Evolutionary conservation across 2,329 filamentous ascomycete genomes (phyloP), one percentile per base, ranked within the genome.

Genomic region (Blastomyces emzantsi): DNA sequence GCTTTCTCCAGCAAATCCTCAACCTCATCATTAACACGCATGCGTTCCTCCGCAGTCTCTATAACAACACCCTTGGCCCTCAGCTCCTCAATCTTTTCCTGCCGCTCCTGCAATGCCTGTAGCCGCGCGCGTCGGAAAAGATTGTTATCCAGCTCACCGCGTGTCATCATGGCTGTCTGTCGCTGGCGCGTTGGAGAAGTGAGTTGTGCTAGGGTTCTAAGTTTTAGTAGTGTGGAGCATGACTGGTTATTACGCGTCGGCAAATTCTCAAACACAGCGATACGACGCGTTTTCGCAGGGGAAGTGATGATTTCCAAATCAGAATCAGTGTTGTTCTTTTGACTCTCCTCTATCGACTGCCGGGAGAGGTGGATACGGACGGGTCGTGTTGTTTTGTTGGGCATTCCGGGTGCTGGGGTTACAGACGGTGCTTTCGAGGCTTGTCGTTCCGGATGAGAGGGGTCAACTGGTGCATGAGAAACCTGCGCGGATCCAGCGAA

Each of bases 1-100:
- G 92, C 93, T 70, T 88, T 92, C 58, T 93, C 88, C 33, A 97
- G 85, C 65, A 97, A 83, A 70, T 97, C 89, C 69, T 97, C 94
- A 15, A 96, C 86, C 64, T 92, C 86, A 64, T 89, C 86, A 74
- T 91, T 85, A 73, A 96, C 89, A 43, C 85, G 85, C 71, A 92
- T 89, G 25, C 90, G 86, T 74, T 99, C 92, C 75, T 97, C 93
- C 1, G 87, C 85, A 0, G 90, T 96, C 73, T 92, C 88, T 22
- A 97, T 81, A 30, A 88, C 79, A 33, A 97, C 83, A 8, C 94
- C 94, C 75, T 89, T 91, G 13, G 88, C 87, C 70, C 85, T 86
- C 51, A 99, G 82, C 68, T 87, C 83, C 63, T 90, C 86, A 25
- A 97, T 82, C 63, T 88, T 88, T 68, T 90, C 87, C 65, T 90